Evolutionary conservation across 345 rosid genomes (phyloP), one percentile per base, ranked within the genome.

Genomic region (Barbarea vulgaris): DNA sequence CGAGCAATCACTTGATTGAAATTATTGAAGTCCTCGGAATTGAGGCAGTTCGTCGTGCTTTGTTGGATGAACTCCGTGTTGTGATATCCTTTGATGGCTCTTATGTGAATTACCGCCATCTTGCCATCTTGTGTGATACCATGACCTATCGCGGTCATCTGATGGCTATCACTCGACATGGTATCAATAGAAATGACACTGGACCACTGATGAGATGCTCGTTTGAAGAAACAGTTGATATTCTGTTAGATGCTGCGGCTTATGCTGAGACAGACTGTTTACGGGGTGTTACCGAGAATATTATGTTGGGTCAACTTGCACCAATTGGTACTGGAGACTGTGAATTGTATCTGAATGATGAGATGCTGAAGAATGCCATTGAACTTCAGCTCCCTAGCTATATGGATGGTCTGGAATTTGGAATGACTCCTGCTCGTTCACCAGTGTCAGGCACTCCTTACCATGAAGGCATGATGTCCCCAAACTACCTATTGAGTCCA

Each of bases 151-250:
- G 99, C 3, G 97, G 99, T 69, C 97, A 92, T 82, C 83, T 94
- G 80, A 94, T 94, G 99, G 97, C 97, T 19, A 94, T 94, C 78
- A 94, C 99, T 37, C 97, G 97, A 50, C 97, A 94, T 74, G 99
- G 99, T 65, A 94, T 94, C 76, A 94, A 94, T 34, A 83, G 99
- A 48, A 94, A 94, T 69, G 97, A 94, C 69, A 94, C 99, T 18
- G 99, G 99, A 27, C 99, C 97, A 22, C 69, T 94, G 86, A 94
- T 94, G 97, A 92, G 99, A 62, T 94, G 99, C 77, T 94, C 97
- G 21, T 94, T 94, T 64, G 99, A 94, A 84, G 99, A 94, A 84
- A 94, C 99, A 9, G 99, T 94, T 30, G 99, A 91, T 82, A 94
- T 92, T 80, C 91, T 94, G 62, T 91, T 94, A 39, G 97, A 94